phyloP scores from a whole-genome alignment of 2,329 filamentous ascomycete species.

The Tolypocladium guangdongense region DNA sequence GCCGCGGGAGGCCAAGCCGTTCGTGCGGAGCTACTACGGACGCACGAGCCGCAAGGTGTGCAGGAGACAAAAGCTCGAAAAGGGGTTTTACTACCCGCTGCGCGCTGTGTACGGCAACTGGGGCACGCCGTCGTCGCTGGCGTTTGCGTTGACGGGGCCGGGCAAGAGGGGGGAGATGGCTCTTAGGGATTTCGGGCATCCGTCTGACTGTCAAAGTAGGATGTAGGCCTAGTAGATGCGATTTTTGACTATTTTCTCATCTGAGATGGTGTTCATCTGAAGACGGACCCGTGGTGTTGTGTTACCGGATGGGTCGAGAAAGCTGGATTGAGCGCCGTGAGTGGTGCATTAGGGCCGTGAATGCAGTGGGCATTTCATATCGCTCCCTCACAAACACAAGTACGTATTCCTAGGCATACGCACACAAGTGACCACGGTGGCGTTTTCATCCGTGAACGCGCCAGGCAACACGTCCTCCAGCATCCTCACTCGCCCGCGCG shows the following conservation, averaged over 20 bases:
- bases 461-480: too few species aligned
- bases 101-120: not conserved
- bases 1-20: not conserved
- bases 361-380: not conserved
- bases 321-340: too few species aligned
- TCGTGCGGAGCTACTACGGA: not conserved
- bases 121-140: not conserved
- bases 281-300: too few species aligned
- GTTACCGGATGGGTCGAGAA: too few species aligned
- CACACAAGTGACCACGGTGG: not conserved
- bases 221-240: too few species aligned
- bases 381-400: not conserved
- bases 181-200: not conserved
- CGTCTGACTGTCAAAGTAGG: too few species aligned
- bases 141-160: not conserved
- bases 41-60: not conserved
- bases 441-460: not conserved
- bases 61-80: not conserved
- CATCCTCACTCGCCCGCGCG: not conserved
- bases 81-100: not conserved
- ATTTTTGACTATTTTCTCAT: too few species aligned
- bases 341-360: not conserved
- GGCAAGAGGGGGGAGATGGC: not conserved
- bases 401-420: not conserved
- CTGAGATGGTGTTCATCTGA: too few species aligned